These are phyloP conservation scores for Diospyros kaki DNA, from an alignment of 148 eudicot genomes.

Conservation along the genomic window DNA sequence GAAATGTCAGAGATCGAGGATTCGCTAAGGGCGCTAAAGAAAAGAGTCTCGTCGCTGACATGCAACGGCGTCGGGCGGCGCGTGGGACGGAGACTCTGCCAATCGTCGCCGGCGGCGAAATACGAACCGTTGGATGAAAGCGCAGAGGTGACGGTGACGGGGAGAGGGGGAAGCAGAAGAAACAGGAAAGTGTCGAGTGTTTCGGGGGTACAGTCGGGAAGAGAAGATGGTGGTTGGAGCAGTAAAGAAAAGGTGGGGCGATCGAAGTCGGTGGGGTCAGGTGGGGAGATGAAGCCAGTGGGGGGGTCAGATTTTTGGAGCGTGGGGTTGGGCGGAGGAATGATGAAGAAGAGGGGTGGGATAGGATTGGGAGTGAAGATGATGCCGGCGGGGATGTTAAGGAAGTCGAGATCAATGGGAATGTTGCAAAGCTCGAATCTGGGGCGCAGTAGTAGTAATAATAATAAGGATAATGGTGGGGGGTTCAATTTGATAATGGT, in stretches of 20 bases:
- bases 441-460: not conserved
- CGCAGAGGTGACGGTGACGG: constrained; percentile 14
- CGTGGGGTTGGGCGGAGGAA: not conserved
- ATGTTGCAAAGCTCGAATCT: constrained; percentile 33
- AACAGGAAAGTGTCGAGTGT: constrained; percentile 46
- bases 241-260: constrained; percentile 16
- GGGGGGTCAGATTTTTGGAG: constrained; percentile 22
- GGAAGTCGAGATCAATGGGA: constrained; percentile 78
- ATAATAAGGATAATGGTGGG: too few relatives aligned
- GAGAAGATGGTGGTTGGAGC: constrained; percentile 8
- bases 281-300: constrained; percentile 20
- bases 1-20: constrained; percentile 53
- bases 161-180: constrained; percentile 33
- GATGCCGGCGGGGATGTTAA: constrained; percentile 36
- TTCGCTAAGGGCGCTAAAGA: constrained; percentile 30
- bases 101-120: constrained; percentile 25
- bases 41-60: constrained; percentile 28
- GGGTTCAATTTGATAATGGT: too few relatives aligned
- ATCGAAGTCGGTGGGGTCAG: constrained; percentile 63
- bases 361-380: constrained; percentile 39
- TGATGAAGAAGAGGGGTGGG: constrained; percentile 16
- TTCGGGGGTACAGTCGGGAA: constrained; percentile 12
- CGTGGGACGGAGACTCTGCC: constrained; percentile 34
- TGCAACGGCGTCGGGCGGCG: constrained; percentile 40
- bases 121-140: constrained; percentile 34